These are phyloP conservation scores for Lignosus rhinocerotis DNA, from an alignment of 1,284 basidiomycete species.

Conservation along the genomic window DNA sequence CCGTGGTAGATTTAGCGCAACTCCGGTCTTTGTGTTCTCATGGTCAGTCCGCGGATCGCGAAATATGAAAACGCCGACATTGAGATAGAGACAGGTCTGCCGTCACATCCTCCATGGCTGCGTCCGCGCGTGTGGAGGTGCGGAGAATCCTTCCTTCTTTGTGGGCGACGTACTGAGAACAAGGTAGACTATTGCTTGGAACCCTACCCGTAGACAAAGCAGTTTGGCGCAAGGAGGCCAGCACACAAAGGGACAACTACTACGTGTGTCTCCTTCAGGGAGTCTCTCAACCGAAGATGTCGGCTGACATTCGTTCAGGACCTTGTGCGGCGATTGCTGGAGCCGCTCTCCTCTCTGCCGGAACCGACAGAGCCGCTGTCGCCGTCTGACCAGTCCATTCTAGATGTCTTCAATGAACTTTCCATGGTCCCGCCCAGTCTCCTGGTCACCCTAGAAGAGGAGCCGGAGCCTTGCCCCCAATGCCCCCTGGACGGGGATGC, in stretches of 20 bases:
- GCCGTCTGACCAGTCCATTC: conserved; percentile 49
- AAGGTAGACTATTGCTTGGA: conserved; percentile 58
- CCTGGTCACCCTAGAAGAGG: conserved; percentile 51
- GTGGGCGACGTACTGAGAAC: conserved; percentile 3
- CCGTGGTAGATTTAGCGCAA: conserved; percentile 56
- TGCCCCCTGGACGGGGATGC: conserved; percentile 61
- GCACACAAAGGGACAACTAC: conserved; percentile 65
- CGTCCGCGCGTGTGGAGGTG: conserved; percentile 75
- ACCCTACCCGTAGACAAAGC: conserved; percentile 57
- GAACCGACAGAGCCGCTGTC: conserved; percentile 45
- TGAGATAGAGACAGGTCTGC: conserved; percentile 51
- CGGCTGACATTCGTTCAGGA: conserved; percentile 45
- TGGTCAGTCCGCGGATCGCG: conserved; percentile 40
- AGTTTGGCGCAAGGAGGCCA: conserved; percentile 56
- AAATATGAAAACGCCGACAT: not conserved
- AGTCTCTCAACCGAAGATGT: not conserved
- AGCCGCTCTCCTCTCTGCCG: conserved; percentile 52
- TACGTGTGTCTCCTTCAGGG: conserved; percentile 50
- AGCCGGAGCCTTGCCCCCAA: conserved; percentile 44
- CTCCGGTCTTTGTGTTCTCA: conserved; percentile 57
- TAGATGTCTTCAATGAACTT: conserved; percentile 56
- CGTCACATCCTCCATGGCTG: conserved; percentile 70
- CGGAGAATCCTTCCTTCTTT: conserved; percentile 28
- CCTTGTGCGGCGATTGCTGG: conserved; percentile 61
- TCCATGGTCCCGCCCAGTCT: conserved; percentile 55